Percentiles rank a stretch among this genome's conserved stretches.
Conservation (phyloP, 257 asterid genomes). For the Eucommia ulmoides region DNA sequence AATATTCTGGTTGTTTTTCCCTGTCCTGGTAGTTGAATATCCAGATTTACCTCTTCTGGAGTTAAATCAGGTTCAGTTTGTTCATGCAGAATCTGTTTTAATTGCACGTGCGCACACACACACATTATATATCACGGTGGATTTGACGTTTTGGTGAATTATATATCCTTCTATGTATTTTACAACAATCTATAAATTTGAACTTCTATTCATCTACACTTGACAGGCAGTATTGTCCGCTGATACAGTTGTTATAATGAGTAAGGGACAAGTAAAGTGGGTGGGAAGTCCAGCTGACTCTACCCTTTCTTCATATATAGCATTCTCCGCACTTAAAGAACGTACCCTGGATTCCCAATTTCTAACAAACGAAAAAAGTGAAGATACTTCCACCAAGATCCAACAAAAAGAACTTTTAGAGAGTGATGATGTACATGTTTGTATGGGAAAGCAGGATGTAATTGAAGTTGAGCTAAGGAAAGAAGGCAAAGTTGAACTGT, state of each 20-base stretch:
- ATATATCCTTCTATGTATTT: too few species aligned
- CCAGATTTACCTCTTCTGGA: not conserved
- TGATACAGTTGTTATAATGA: slow-evolving; percentile 75
- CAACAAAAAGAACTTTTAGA: slow-evolving; percentile 22
- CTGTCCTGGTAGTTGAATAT: not conserved
- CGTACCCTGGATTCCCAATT: slow-evolving; percentile 23
- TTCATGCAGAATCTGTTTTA: too few species aligned
- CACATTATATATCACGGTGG: too few species aligned
- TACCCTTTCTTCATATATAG: slow-evolving; percentile 34
- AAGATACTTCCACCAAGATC: slow-evolving; percentile 20
- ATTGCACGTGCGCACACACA: too few species aligned
- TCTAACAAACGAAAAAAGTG: slow-evolving; percentile 15
- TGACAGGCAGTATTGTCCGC: slow-evolving; percentile 74
- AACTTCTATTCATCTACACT: not conserved
- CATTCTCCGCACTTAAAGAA: slow-evolving; percentile 42
- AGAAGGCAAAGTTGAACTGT: slow-evolving; percentile 77
- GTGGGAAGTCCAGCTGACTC: slow-evolving; percentile 64
- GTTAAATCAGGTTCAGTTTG: not conserved
- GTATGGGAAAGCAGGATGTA: slow-evolving; percentile 33
- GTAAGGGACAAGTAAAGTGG: slow-evolving; percentile 71
- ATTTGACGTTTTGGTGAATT: too few species aligned
- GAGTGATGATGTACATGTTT: slow-evolving; percentile 22
- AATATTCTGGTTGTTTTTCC: too few species aligned
- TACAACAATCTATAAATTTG: not conserved
- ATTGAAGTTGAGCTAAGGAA: slow-evolving; percentile 63